Evolutionary conservation across 345 rosid species (phyloP), one percentile per base, ranked within the genome.

Genomic region (Pelargonium nanum): DNA sequence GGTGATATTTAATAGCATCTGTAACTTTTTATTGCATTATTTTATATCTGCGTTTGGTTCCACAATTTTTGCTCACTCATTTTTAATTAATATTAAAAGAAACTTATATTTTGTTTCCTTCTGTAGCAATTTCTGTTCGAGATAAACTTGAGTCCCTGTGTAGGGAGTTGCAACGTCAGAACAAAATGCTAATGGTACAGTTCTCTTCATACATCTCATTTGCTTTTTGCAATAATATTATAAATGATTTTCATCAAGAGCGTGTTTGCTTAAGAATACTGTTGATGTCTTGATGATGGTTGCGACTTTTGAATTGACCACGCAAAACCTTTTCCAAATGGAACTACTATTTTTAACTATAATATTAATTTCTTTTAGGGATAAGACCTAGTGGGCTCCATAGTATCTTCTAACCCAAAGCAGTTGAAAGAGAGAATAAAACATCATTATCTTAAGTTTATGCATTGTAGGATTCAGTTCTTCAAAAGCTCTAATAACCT

Each of bases 101-200:
- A 30, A 21, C 24, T 20, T 54, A 54, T 20, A 15, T 54, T 56
- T 53, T 28, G 56, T 34, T 69, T 53, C 10, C 26, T 51, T 52
- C 62, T 72, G 71, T 71, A 92, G 98, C 95, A 66, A 61, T 81
- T 70, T 72, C 83, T 62, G 87, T 92, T 58, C 92, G 95, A 45
- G 95, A 86, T 68, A 92, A 83, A 77, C 93, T 92, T 59, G 95
- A 89, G 75, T 89, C 96, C 0, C 82, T 92, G 44, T 92, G 95
- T 68, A 78, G 96, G 75, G 98, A 92, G 77, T 77, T 89, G 63
- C 96, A 87, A 70, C 88, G 95, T 24, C 98, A 92, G 65, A 92
- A 92, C 77, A 92, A 87, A 80, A 68, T 86, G 83, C 68, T 92
- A 65, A 92, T 89, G 98, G 96, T 92, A 75, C 62, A 48, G 23